Percentiles rank a stretch among this genome's conserved stretches.
These are phyloP conservation scores for Nannochloropsis oceanica DNA, from an alignment of 108 stramenopile species.

Conservation along the genomic window DNA sequence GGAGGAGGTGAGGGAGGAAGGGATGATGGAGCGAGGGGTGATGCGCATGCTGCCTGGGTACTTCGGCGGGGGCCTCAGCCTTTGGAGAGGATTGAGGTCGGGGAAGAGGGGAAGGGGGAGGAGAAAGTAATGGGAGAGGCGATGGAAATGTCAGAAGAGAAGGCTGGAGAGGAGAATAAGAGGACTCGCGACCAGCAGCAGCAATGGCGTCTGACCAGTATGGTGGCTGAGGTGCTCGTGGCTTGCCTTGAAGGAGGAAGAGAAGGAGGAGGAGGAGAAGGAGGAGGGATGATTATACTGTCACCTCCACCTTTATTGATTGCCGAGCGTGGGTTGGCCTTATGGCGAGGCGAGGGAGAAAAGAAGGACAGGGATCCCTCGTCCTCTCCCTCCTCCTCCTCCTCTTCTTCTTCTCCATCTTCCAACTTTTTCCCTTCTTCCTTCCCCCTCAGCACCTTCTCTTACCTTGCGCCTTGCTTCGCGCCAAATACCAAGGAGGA, in stretches of 20 bases:
- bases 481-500: neutral
- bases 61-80: neutral
- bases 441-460: neutral
- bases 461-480: neutral
- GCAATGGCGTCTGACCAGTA: neutral
- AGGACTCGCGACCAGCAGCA: neutral
- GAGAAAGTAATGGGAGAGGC: neutral
- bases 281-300: neutral
- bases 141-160: neutral
- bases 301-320: neutral
- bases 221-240: neutral
- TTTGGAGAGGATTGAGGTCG: neutral
- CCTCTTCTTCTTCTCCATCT: no score
- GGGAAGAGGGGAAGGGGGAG: neutral
- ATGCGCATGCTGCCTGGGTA: neutral
- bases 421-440: neutral
- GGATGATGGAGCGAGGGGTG: neutral
- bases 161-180: neutral
- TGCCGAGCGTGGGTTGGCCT: neutral
- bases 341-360: neutral
- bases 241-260: neutral
- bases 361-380: neutral
- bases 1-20: neutral
- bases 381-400: neutral
- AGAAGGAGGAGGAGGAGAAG: neutral